Evolutionary conservation across 1,284 basidiomycete species (phyloP), one percentile per base, ranked within the genome.

Genomic region (Puccinia polysora): DNA sequence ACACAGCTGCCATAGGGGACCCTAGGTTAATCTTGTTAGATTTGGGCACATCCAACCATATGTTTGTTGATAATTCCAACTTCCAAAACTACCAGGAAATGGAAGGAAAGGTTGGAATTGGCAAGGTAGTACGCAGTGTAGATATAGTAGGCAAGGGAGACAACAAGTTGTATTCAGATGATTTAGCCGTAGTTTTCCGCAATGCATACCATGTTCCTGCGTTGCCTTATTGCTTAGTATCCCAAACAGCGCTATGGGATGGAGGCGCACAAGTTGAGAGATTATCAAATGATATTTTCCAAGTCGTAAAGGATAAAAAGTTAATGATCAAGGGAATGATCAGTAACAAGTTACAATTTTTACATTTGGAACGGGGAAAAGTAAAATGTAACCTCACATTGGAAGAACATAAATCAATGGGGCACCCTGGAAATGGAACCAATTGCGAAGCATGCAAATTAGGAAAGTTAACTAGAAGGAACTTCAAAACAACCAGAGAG

Each of bases 191-290:
- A 12, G 34, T 59, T 4, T 59, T 38, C n/a, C 18, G n/a, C 5
- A 59, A 59, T 34, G 25, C 28, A 14, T 38, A 30, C n/a, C 56
- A 59, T 59, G 56, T 59, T 34, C 56, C 56, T 36, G 8, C 15
- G 10, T 34, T 59, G 5, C 56, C 56, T 34, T 59, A 59, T 59
- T n/a, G 34, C 34, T 36, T 59, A 30, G 34, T 59, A n/a, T 59
- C 32, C 5, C 52, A 25, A 28, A 55, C 52, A 6, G 4, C 52
- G 7, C 28, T 55, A 55, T 55, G 52, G 52, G 4, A 30, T 2
- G 30, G 30, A 8, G 30, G 30, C 18, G 52, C 52, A n/a, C 15
- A 23, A n/a, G 15, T 55, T 20, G 52, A 20, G 52, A 55, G 30
- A 12, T 4, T n/a, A 14, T 15, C 4, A 8, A 25, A 55, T 28